Evolutionary conservation across 768 basidiomycete species (phyloP).

Genomic region (Amanita molliuscula): DNA sequence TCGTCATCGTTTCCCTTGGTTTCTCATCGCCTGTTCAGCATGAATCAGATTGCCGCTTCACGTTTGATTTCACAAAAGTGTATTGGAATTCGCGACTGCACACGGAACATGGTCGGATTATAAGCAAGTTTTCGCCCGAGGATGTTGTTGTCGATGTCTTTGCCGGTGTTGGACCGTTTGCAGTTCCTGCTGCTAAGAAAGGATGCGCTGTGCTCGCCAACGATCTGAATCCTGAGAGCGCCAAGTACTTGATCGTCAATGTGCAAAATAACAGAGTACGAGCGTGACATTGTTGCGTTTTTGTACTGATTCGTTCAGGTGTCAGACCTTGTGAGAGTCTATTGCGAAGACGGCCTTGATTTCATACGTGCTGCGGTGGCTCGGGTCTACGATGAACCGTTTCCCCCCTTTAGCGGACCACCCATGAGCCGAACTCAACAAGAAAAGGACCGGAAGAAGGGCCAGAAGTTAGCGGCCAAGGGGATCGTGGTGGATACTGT

Average conservation of each 20-base stretch:
- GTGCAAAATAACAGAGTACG: constrained; percentile 67
- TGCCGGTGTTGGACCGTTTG: constrained; percentile 96
- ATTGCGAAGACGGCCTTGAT: constrained; percentile 76
- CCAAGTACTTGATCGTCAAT: constrained; percentile 67
- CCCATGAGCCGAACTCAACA: constrained; percentile 36
- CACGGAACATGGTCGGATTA: constrained; percentile 83
- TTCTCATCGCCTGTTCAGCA: constrained; percentile 31
- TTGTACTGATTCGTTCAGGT: constrained; percentile 1
- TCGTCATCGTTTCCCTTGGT: background rate
- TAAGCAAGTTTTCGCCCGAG: constrained; percentile 56
- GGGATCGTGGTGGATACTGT: constrained; percentile 5
- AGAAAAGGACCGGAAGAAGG: constrained; percentile 27
- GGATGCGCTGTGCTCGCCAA: constrained; percentile 87
- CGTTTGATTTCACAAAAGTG: constrained; percentile 89
- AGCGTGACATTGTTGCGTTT: background rate
- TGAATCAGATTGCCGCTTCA: constrained; percentile 81
- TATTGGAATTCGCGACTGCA: constrained; percentile 98
- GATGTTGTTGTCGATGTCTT: constrained; percentile 91
- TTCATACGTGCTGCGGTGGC: constrained; percentile 62
- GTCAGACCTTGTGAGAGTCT: constrained; percentile 41
- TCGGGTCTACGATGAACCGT: constrained; percentile 52
- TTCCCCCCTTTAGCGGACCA: constrained; percentile 45
- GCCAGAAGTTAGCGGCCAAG: constrained; percentile 17
- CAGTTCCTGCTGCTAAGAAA: constrained; percentile 85
- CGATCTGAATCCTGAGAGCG: constrained; percentile 87